These are phyloP conservation scores for Aspergillus flavus DNA, from an alignment of 2,329 filamentous ascomycete genomes.

Conservation along the genomic window DNA sequence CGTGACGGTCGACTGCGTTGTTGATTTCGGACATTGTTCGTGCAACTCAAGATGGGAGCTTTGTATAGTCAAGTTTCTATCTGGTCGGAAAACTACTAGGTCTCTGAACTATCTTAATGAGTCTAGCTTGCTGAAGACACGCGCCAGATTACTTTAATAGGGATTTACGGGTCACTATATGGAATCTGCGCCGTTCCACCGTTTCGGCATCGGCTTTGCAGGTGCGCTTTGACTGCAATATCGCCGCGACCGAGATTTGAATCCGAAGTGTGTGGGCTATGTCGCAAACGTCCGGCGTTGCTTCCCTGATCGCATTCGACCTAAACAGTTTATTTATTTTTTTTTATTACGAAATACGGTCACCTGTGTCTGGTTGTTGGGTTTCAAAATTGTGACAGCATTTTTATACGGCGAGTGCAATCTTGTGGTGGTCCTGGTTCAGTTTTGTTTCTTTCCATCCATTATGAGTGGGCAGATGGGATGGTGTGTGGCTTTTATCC, in stretches of 20 bases:
- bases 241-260: background rate
- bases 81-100: background rate
- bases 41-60: conserved; percentile 59
- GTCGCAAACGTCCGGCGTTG: background rate
- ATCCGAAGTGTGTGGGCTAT: background rate
- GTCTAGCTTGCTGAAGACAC: background rate
- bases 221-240: background rate
- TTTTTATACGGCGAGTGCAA: conserved; percentile 35
- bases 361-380: conserved; percentile 16
- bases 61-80: background rate
- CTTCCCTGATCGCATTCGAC: conserved; percentile 5
- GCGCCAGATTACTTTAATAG: background rate
- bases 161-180: background rate
- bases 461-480: conserved; percentile 38
- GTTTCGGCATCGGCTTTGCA: background rate
- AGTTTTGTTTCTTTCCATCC: conserved; percentile 30
- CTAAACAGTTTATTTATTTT: background rate
- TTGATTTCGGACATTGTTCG: conserved; percentile 70
- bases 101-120: background rate
- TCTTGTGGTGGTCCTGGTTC: conserved; percentile 32
- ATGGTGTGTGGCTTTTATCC: conserved; percentile 38
- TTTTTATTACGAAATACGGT: conserved; percentile 13
- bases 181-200: background rate
- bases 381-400: conserved; percentile 26
- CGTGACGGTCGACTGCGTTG: conserved; percentile 68